Evolutionary conservation across 2,329 filamentous ascomycete genomes (phyloP).

Genomic region (Monosporascus sp.): DNA sequence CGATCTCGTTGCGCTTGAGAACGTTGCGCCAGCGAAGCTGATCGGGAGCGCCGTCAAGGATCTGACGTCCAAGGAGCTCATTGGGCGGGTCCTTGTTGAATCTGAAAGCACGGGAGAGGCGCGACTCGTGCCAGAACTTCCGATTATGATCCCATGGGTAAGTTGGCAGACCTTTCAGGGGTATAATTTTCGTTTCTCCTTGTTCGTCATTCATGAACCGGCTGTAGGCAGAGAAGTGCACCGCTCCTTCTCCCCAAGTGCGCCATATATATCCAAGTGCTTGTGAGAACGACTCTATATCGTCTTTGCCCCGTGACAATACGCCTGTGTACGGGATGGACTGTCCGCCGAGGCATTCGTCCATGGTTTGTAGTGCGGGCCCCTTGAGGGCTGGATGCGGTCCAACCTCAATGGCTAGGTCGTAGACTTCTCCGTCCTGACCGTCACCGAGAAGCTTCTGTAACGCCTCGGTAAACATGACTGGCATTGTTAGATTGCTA

Average conservation of each 20-base stretch:
- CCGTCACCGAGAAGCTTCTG: too few relatives aligned
- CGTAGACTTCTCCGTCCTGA: slow-evolving; percentile 12
- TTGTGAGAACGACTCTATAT: slow-evolving; percentile 3
- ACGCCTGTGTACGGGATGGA: slow-evolving; percentile 27
- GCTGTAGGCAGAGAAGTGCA: neutral
- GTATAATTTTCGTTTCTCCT: neutral
- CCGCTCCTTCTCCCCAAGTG: neutral
- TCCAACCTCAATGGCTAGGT: slow-evolving; percentile 39
- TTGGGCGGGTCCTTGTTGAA: neutral
- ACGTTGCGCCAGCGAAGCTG: slow-evolving; percentile 13
- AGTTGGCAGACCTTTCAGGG: slow-evolving; percentile 7
- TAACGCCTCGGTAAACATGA: slow-evolving; percentile 39
- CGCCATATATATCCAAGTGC: neutral
- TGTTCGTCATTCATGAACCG: slow-evolving; percentile 7
- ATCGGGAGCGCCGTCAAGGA: slow-evolving; percentile 1
- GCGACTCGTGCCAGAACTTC: slow-evolving; percentile 10
- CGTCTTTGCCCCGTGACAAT: slow-evolving; percentile 25
- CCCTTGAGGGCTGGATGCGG: slow-evolving; percentile 40
- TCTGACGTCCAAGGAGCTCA: slow-evolving; percentile 6
- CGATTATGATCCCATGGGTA: slow-evolving; percentile 15
- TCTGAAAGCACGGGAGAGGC: slow-evolving; percentile 1
- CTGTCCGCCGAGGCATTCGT: slow-evolving; percentile 7
- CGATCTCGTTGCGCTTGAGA: slow-evolving; percentile 9
- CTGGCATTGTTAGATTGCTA: slow-evolving; percentile 38
- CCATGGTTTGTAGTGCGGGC: slow-evolving; percentile 31